Conservation (phyloP, 257 asterid species). For the Parsonsia alboflavescens region DNA sequence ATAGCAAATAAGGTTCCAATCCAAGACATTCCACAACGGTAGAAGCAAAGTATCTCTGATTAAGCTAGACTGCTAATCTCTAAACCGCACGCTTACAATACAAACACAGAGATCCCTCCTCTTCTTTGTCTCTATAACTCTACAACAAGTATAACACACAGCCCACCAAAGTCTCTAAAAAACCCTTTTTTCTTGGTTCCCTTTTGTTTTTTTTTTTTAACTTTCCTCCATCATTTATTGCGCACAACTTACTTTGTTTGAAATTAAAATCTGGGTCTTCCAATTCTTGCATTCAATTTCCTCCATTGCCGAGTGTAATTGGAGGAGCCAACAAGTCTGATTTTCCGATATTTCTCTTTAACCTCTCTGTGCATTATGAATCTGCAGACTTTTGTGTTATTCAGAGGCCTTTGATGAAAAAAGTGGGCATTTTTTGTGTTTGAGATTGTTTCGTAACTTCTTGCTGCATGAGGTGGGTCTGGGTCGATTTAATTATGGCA, state of each 20-base stretch:
- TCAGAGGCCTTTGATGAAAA: neutral
- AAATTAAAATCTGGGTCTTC: neutral
- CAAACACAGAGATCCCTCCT: constrained; percentile 7
- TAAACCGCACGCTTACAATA: constrained; percentile 13
- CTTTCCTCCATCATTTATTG: constrained; percentile 1
- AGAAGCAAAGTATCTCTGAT: constrained; percentile 26
- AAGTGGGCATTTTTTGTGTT: neutral
- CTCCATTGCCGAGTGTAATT: constrained; percentile 16
- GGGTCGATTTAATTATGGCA: constrained; percentile 22
- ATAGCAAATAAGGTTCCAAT: neutral
- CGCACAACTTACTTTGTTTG: constrained; percentile 4
- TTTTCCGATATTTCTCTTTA: constrained; percentile 19
- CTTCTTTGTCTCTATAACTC: neutral
- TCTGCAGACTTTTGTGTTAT: neutral
- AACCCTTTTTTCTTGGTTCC: constrained; percentile 8
- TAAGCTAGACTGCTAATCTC: constrained; percentile 10
- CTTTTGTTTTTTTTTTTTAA: too few species aligned
- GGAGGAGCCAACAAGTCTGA: constrained; percentile 12
- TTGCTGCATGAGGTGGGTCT: constrained; percentile 22
- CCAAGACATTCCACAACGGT: constrained; percentile 4
- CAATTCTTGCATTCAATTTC: constrained; percentile 3
- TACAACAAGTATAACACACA: neutral
- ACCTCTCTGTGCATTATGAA: neutral
- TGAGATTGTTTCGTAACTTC: constrained; percentile 8
- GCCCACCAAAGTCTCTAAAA: constrained; percentile 15